Evolutionary conservation across 1,284 basidiomycete species (phyloP), one percentile per base, ranked within the genome.

Genomic region (Ceratobasidium sp.): DNA sequence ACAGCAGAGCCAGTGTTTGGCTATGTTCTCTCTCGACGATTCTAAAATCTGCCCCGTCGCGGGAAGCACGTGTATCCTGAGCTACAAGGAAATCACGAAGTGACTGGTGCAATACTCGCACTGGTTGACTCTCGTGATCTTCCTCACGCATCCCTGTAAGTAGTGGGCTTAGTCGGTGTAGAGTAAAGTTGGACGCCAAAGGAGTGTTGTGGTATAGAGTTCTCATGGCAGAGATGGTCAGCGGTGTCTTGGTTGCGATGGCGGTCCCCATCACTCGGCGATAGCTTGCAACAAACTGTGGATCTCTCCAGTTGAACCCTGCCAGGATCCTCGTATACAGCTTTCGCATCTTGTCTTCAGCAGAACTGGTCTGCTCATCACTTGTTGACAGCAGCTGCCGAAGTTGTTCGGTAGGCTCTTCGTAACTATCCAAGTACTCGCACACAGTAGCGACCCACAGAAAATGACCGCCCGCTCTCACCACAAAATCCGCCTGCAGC

Each of bases 221-320:
- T 6, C 13, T 62, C 57, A 48, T 26, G 6, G 70, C 59, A 10
- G 42, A 17, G 26, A 73, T 46, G 7, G 57, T 73, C 57, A 73
- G 5, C 17, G 70, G 57, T 0, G 57, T 28, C 17, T 73, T 62
- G 42, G 20, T 73, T 3, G 80, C 81, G n/a, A 82, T 70, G 26
- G 82, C 80, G 12, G 81, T 68, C 15, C 82, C 82, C 74, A 83
- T 79, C 20, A 82, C 56, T 7, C 73, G 28, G 3, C 79, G 69
- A 67, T 82, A 83, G n/a, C 77, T 77, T n/a, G 78, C 78, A 2
- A 79, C 80, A 61, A 83, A 82, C n/a, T n/a, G n/a, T n/a, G n/a
- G 64, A 78, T 73, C 1, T 70, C 40, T 52, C 82, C 82, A 83
- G 46, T 81, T 65, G 57, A 77, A 82, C 2, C 56, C 46, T n/a